These are phyloP conservation scores for Conticribra guillardii DNA, from an alignment of 108 stramenopile genomes.

Conservation along the genomic window DNA sequence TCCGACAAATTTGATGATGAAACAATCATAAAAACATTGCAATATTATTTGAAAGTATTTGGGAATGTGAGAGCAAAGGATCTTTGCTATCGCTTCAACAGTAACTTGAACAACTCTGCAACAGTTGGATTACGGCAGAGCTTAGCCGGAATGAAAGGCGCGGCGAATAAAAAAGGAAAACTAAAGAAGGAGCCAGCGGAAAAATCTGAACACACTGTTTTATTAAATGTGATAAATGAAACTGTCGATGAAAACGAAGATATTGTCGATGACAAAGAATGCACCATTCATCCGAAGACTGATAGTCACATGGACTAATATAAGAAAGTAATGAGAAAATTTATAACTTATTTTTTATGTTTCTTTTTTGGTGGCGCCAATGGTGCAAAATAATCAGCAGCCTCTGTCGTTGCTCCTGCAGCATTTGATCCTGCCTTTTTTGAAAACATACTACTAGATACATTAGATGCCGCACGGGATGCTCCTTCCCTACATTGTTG, in stretches of 20 bases:
- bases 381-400: not conserved
- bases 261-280: no score
- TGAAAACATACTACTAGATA: not conserved
- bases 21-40: not conserved
- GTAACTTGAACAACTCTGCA: not conserved
- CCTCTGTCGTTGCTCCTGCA: not conserved
- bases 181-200: not conserved
- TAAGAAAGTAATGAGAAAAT: no score
- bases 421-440: conserved; percentile 5
- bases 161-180: not conserved
- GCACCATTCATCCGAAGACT: no score
- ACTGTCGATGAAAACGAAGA: no score
- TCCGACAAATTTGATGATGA: not conserved
- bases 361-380: not conserved
- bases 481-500: conserved; percentile 3
- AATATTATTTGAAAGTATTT: conserved; percentile 13
- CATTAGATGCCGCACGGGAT: not conserved
- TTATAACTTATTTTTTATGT: no score
- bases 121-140: conserved; percentile 3
- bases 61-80: conserved; percentile 18
- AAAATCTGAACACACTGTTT: not conserved
- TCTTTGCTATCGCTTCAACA: conserved; percentile 14
- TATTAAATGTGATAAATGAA: no score
- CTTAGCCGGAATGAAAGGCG: not conserved
- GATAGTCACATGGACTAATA: no score